These are phyloP conservation scores for Fusarium verticillioides DNA, from an alignment of 2,329 filamentous ascomycete genomes.

Conservation along the genomic window DNA sequence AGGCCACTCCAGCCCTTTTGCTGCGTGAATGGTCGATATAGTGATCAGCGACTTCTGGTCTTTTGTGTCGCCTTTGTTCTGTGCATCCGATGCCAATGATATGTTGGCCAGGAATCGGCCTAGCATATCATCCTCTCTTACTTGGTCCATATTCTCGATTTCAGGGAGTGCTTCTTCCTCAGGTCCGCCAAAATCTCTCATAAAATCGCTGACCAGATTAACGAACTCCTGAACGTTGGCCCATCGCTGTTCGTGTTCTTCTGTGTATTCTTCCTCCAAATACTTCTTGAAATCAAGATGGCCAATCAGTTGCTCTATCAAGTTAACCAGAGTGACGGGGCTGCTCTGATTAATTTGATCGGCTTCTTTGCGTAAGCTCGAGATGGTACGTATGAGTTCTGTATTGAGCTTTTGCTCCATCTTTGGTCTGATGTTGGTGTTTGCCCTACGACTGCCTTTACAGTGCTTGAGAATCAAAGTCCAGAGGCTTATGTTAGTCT, in stretches of 20 bases:
- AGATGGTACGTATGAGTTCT: slow-evolving; percentile 59
- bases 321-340: slow-evolving; percentile 55
- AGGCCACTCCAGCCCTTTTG: slow-evolving; percentile 97
- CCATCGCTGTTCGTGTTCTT: slow-evolving; percentile 84
- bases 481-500: slow-evolving; percentile 78
- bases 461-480: slow-evolving; percentile 70
- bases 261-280: slow-evolving; percentile 74
- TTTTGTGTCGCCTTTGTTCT: slow-evolving; percentile 69
- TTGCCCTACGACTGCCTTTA: slow-evolving; percentile 59
- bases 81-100: slow-evolving; percentile 82
- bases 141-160: slow-evolving; percentile 78
- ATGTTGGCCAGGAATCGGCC: slow-evolving; percentile 90
- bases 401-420: slow-evolving; percentile 65
- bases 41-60: slow-evolving; percentile 75
- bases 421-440: slow-evolving; percentile 60
- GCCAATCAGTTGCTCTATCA: slow-evolving; percentile 66
- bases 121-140: slow-evolving; percentile 71
- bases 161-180: slow-evolving; percentile 70
- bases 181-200: slow-evolving; percentile 53
- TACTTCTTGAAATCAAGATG: slow-evolving; percentile 80
- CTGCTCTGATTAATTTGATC: slow-evolving; percentile 43
- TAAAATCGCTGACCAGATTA: slow-evolving; percentile 79
- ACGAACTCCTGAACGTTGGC: slow-evolving; percentile 92
- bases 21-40: slow-evolving; percentile 95
- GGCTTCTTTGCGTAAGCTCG: slow-evolving; percentile 46